phyloP scores from a whole-genome alignment of 2,329 filamentous ascomycete species.

The Rhynchosporium secalis region DNA sequence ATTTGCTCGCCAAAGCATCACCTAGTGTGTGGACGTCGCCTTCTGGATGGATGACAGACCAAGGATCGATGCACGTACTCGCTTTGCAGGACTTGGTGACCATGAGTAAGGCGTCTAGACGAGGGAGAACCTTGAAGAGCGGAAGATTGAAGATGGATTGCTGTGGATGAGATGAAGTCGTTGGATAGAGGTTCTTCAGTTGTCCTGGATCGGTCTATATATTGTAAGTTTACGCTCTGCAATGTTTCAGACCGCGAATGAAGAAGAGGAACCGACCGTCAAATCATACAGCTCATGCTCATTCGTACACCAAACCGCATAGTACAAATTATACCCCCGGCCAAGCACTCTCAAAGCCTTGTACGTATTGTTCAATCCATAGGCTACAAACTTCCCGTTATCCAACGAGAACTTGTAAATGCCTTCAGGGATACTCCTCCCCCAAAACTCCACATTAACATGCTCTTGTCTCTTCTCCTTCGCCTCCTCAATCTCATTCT shows the following conservation, averaged over 20 bases:
- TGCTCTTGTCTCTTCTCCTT: slow-evolving; percentile 44
- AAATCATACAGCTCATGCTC: slow-evolving; percentile 68
- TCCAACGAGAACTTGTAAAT: slow-evolving; percentile 32
- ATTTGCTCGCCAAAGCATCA: slow-evolving; percentile 50
- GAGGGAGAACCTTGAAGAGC: slow-evolving; percentile 46
- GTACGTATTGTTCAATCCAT: slow-evolving; percentile 49
- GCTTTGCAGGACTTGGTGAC: slow-evolving; percentile 62
- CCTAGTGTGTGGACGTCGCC: slow-evolving; percentile 50
- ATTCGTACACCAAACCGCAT: slow-evolving; percentile 68
- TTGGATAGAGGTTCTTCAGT: slow-evolving; percentile 46
- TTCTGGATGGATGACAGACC: slow-evolving; percentile 55
- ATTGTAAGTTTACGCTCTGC: background rate
- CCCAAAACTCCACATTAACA: slow-evolving; percentile 51
- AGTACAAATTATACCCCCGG: slow-evolving; percentile 59
- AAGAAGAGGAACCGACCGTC: slow-evolving; percentile 43
- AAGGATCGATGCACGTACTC: slow-evolving; percentile 54
- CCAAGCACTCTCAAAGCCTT: slow-evolving; percentile 48
- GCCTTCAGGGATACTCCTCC: slow-evolving; percentile 37
- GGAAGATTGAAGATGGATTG: slow-evolving; percentile 40
- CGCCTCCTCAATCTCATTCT: slow-evolving; percentile 26
- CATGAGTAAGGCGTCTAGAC: slow-evolving; percentile 59
- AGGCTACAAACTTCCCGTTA: slow-evolving; percentile 31
- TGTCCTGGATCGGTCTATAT: slow-evolving; percentile 53
- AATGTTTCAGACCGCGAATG: background rate
- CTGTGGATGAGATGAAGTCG: slow-evolving; percentile 18